Evolutionary conservation across 306 rosid genomes (phyloP).

Genomic region (Vicia faba): DNA sequence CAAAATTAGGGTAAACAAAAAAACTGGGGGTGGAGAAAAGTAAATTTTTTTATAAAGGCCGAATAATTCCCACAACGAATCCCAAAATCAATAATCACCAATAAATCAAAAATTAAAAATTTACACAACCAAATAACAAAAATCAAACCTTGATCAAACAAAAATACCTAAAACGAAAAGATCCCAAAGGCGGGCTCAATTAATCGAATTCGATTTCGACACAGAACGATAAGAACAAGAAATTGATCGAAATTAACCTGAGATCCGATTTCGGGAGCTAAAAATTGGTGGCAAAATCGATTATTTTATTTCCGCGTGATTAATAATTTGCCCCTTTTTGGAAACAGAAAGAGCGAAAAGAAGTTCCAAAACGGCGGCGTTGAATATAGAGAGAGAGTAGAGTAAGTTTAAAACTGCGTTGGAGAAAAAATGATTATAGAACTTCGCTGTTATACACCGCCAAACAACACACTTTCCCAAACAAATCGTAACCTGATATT

Average conservation of each 20-base stretch:
- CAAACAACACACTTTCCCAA: slow-evolving; percentile 11
- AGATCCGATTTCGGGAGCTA: slow-evolving; percentile 40
- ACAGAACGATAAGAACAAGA: not conserved
- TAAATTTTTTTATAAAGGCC: not conserved
- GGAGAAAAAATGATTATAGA: not conserved
- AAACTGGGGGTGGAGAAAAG: not conserved
- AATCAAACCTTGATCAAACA: slow-evolving; percentile 29
- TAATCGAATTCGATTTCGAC: not conserved
- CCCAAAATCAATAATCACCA: slow-evolving; percentile 14
- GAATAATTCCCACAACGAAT: not conserved
- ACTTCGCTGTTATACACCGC: slow-evolving; percentile 23
- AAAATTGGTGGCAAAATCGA: slow-evolving; percentile 26
- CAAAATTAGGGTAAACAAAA: not conserved
- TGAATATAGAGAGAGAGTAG: slow-evolving; percentile 3
- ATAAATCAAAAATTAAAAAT: not conserved
- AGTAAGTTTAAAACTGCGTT: slow-evolving; percentile 31
- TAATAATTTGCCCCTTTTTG: slow-evolving; percentile 18
- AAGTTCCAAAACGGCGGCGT: slow-evolving; percentile 42
- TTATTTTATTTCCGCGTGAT: slow-evolving; percentile 12
- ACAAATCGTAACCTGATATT: slow-evolving; percentile 8
- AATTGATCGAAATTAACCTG: slow-evolving; percentile 32
- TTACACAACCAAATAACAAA: slow-evolving; percentile 18
- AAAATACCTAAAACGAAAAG: not conserved
- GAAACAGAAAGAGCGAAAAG: not conserved
- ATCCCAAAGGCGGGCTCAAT: not conserved